Conservation (phyloP, 352 stramenopile genomes). For the Phytophthora aleatoria region DNA sequence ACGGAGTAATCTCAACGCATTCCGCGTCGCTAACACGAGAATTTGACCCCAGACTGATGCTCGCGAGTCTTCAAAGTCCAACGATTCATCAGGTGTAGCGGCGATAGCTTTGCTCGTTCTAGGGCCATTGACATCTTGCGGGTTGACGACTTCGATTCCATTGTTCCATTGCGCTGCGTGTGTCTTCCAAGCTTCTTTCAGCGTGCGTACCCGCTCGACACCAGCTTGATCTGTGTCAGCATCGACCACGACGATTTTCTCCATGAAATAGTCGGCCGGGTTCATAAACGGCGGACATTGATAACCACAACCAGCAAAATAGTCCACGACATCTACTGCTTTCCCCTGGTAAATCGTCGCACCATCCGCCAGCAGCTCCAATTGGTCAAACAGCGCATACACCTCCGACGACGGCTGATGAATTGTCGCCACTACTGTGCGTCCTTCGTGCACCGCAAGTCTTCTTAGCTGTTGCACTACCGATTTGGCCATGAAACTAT, state of each 20-base stretch:
- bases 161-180: neutral
- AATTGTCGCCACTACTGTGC: conserved; percentile 87
- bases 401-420: conserved; percentile 77
- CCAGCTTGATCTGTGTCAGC: conserved; percentile 35
- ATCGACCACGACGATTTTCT: conserved; percentile 58
- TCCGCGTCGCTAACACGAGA: conserved; percentile 45
- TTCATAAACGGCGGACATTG: conserved; percentile 58
- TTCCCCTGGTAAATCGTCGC: conserved; percentile 48
- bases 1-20: conserved; percentile 47
- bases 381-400: conserved; percentile 47
- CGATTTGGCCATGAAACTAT: conserved; percentile 60
- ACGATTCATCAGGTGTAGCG: neutral
- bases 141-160: conserved; percentile 26
- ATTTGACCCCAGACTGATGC: conserved; percentile 43
- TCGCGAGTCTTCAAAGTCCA: conserved; percentile 31
- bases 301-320: conserved; percentile 39
- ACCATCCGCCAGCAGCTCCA: conserved; percentile 53
- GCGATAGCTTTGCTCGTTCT: neutral
- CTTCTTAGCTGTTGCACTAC: conserved; percentile 55
- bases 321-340: conserved; percentile 37
- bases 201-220: conserved; percentile 20
- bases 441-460: conserved; percentile 69
- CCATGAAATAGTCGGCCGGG: conserved; percentile 58
- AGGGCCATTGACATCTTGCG: conserved; percentile 13
- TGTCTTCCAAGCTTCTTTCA: conserved; percentile 30